Evolutionary conservation across 2,329 filamentous ascomycete species (phyloP).

Genomic region (Chrysosporium queenslandicum): DNA sequence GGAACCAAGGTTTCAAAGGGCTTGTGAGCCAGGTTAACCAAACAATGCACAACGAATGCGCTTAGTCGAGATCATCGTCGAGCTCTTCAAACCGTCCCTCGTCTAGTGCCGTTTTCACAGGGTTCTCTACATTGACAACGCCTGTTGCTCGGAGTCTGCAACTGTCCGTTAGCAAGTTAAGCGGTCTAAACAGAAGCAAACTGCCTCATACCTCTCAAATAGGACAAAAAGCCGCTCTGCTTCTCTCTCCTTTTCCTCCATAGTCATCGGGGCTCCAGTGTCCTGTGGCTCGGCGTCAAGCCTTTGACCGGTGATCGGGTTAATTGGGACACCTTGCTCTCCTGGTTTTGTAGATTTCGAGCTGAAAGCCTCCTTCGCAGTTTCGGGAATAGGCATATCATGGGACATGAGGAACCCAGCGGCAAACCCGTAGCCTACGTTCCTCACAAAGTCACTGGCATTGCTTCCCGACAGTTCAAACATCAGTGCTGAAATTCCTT

Average conservation of each 20-base stretch:
- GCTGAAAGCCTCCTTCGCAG: constrained; percentile 48
- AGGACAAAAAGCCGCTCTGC: constrained; percentile 82
- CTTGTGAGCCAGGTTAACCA: not conserved
- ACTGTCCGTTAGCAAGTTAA: not conserved
- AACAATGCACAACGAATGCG: too few relatives aligned
- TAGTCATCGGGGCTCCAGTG: constrained; percentile 63
- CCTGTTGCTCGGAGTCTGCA: constrained; percentile 59
- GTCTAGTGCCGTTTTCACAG: constrained; percentile 58
- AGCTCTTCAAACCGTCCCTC: constrained; percentile 64
- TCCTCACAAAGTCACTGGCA: constrained; percentile 68
- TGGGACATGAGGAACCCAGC: constrained; percentile 81
- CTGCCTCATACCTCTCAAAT: constrained; percentile 69
- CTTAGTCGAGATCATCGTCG: constrained; percentile 22
- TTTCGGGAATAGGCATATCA: constrained; percentile 65
- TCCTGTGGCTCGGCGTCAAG: constrained; percentile 55
- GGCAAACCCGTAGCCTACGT: constrained; percentile 90
- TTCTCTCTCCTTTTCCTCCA: constrained; percentile 85
- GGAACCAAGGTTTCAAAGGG: not conserved
- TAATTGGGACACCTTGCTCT: constrained; percentile 45
- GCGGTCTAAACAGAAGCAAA: not conserved
- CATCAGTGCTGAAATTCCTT: constrained; percentile 65
- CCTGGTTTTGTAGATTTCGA: constrained; percentile 21
- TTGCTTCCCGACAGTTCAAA: constrained; percentile 81
- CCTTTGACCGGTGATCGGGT: constrained; percentile 80
- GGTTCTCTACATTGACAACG: constrained; percentile 67